Evolutionary conservation across 2,329 filamentous ascomycete species (phyloP), one percentile per base, ranked within the genome.

Genomic region (Cladosporium austrohemisphaericum): DNA sequence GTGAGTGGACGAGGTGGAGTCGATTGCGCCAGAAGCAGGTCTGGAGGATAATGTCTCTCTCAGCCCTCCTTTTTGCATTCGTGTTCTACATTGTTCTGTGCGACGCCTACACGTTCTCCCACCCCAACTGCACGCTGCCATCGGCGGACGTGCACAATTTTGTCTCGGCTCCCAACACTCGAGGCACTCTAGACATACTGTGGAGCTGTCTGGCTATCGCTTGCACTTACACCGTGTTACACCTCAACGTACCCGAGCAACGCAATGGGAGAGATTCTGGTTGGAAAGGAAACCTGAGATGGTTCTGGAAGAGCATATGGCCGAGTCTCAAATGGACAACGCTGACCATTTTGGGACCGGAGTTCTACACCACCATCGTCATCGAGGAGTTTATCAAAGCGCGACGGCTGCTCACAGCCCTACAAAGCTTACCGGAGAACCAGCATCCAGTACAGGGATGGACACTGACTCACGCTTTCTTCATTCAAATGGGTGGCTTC

Each of bases 201-300:
- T 62, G 60, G 51, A 65, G 60, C 11, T 71, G 68, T 41, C 37
- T 66, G 2, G 32, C 67, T 3, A 43, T 61, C 3, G 56, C 68
- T 0, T 71, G 67, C 52, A 64, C 69, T 5, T 71, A 65, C 53
- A 62, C 64, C 3, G 66, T 66, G 1, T 47, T 72, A 3, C 68
- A 71, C 47, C 56, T 71, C 3, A 70, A 71, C 33, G 57, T 72
- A n/a, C 65, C 19, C 10, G 29, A 32, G 14, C 38, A 49, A 14
- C 46, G 36, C 19, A 23, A 49, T 33, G 46, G 29, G 1, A 16
- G 36, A 26, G 36, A 41, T n/a, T 25, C 13, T 11, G 36, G 36
- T 20, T 41, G 36, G 36, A 23, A 5, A 49, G 28, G 46, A 10
- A 20, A 41, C 13, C 18, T 49, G 18, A 50, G 37, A 18, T 43